Conservation (phyloP, 1,284 basidiomycete species). For the Ganoderma lucidum region DNA sequence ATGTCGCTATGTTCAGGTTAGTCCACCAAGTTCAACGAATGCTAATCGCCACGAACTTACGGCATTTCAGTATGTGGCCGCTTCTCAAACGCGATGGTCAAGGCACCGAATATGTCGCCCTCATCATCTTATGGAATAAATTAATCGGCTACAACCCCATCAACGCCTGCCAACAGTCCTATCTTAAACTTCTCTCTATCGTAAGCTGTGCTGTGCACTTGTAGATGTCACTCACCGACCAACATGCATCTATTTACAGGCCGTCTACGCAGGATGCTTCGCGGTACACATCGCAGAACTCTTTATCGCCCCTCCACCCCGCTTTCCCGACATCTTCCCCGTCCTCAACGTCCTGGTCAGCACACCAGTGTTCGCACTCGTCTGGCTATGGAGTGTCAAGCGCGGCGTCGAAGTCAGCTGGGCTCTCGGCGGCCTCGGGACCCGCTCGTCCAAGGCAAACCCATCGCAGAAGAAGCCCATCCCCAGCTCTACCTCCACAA, state of each 20-base stretch:
- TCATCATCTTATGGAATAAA: slow-evolving; percentile 82
- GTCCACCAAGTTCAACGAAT: neutral
- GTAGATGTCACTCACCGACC: neutral
- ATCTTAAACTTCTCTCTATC: slow-evolving; percentile 64
- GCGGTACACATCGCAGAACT: slow-evolving; percentile 73
- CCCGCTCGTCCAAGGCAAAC: slow-evolving; percentile 17
- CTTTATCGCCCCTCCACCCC: slow-evolving; percentile 65
- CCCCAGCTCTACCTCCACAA: slow-evolving; percentile 7
- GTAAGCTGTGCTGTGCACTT: slow-evolving; percentile 50
- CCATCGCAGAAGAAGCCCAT: slow-evolving; percentile 12
- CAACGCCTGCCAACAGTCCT: slow-evolving; percentile 47
- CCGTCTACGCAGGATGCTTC: slow-evolving; percentile 64
- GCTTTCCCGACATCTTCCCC: slow-evolving; percentile 87
- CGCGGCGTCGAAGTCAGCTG: slow-evolving; percentile 72
- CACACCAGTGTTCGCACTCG: slow-evolving; percentile 78
- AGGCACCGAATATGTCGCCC: slow-evolving; percentile 74
- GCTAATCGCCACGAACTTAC: slow-evolving; percentile 39
- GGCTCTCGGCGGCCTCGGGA: slow-evolving; percentile 57
- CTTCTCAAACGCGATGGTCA: slow-evolving; percentile 84
- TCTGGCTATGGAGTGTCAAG: slow-evolving; percentile 83
- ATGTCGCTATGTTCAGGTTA: slow-evolving; percentile 91
- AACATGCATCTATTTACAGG: slow-evolving; percentile 45
- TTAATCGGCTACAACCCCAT: slow-evolving; percentile 81
- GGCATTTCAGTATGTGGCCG: slow-evolving; percentile 82
- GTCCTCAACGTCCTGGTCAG: slow-evolving; percentile 89